phyloP scores from a whole-genome alignment of 1,139 yeast species.

The Blastobotrys arbuscula region DNA sequence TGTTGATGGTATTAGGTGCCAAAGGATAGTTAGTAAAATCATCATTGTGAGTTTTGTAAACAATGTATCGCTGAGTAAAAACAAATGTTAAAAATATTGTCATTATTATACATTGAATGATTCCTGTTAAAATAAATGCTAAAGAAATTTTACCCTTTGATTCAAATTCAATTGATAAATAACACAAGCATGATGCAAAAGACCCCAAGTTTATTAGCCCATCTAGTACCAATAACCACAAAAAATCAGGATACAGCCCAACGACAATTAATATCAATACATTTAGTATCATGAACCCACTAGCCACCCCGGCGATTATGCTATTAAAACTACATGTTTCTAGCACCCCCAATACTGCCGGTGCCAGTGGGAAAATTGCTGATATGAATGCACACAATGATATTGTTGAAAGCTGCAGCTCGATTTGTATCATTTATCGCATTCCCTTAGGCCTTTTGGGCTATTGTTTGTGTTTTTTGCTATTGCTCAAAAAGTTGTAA shows the following conservation, averaged over 20 bases:
- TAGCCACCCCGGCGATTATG: neutral
- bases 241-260: constrained; percentile 1
- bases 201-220: neutral
- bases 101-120: neutral
- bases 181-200: neutral
- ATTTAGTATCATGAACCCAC: neutral
- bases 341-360: constrained; percentile 10
- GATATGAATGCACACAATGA: constrained; percentile 12
- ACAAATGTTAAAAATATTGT: constrained; percentile 4
- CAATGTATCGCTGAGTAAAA: constrained; percentile 2
- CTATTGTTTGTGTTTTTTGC: no score
- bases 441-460: no score
- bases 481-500: no score
- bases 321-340: neutral
- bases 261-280: neutral
- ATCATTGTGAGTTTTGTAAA: neutral
- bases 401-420: constrained; percentile 13
- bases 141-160: neutral
- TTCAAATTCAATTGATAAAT: neutral
- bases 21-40: neutral
- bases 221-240: constrained; percentile 4
- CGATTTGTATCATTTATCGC: constrained; percentile 12
- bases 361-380: constrained; percentile 7
- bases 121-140: neutral
- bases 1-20: neutral